Evolutionary conservation across 331 rosid genomes (phyloP).

Genomic region (Stylosanthes scabra): DNA sequence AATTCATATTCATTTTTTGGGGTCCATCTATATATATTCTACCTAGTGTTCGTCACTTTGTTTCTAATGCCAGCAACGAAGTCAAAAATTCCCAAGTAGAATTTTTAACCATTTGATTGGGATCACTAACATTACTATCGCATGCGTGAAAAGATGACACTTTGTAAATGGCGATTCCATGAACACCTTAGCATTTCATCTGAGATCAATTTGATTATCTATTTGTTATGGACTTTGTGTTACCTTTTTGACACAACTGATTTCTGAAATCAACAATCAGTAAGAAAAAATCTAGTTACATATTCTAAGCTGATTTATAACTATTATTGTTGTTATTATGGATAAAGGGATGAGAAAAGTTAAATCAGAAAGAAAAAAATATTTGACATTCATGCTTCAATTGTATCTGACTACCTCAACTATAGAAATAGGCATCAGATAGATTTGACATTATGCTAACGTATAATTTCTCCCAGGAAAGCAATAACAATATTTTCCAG

Average conservation of each 20-base stretch:
- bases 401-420: neutral
- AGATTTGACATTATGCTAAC: neutral
- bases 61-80: slow-evolving; percentile 3
- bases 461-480: neutral
- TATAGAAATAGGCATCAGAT: neutral
- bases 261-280: neutral
- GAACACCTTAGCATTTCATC: neutral
- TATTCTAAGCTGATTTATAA: neutral
- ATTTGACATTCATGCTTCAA: neutral
- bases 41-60: neutral
- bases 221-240: neutral
- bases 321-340: neutral
- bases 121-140: neutral
- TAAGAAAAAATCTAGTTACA: neutral
- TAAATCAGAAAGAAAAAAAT: neutral
- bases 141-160: neutral
- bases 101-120: neutral
- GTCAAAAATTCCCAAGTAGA: neutral
- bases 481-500: neutral
- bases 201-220: neutral
- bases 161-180: neutral
- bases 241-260: slow-evolving; percentile 9
- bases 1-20: neutral
- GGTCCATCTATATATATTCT: neutral
- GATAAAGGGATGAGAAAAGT: neutral